Base-by-base conservation (phyloP, 345 rosid species). In the Dimocarpus longan region DNA sequence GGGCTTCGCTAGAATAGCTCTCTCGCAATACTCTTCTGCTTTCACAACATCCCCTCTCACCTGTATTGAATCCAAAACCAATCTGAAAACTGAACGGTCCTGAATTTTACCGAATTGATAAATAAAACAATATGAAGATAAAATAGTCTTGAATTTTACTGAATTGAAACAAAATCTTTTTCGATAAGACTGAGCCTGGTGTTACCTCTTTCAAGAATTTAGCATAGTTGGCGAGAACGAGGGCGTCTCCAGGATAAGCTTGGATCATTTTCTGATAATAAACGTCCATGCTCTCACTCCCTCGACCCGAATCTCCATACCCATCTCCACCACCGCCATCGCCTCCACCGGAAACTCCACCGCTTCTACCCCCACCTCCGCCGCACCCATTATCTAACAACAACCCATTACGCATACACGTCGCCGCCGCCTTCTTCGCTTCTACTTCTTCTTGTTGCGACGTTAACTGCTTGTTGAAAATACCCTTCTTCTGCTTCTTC, bases 141-240 rank as follows among this genome's bases (percentile, higher is more conserved):
- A 32, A 32, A 2, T 3, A 32, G 37, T 32, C 37, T 32, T 32
- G 37, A 32, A 32, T 32, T 32, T 3, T 32, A 32, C 7, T 16
- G 67, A 62, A n/a, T 16, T 11, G 68, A 59, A n/a, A 40, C 12
- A 13, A 18, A 37, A 48, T 37, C 64, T 6, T 19, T 46, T 46
- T 46, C 8, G 5, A 8, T 7, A 24, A 68, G 19, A 42, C 16
- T 37, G 9, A 8, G 0, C 16, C 1, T 4, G 4, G 16, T 28
- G 6, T 52, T 70, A 86, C 93, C 82, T 88, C 93, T 79, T 86
- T 88, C 80, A 90, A 82, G 86, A 82, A 90, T 63, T 79, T 87
- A 18, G 90, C 87, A 62, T 90, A 88, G 68, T 90, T 90, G 12
- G 88, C 79, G 16, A 90, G 93, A 63, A 90, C 72, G 21, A 87